A percentile compares a stretch with the other conserved stretches of the same genome.
These are phyloP conservation scores for Tagetes erecta DNA, from an alignment of 129 eudicot species.

Conservation along the genomic window DNA sequence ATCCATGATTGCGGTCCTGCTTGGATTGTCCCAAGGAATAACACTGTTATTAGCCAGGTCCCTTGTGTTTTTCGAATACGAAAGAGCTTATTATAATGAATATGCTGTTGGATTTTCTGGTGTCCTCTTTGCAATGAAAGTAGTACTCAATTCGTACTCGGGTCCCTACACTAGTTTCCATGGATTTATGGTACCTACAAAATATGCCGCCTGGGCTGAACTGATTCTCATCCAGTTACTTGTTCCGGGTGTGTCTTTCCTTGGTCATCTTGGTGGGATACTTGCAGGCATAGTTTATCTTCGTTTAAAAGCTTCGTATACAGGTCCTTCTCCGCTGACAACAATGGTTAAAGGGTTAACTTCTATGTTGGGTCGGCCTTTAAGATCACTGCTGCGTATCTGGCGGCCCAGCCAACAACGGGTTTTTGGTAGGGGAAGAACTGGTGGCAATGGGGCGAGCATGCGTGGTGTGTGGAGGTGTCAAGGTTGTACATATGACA, in stretches of 20 bases:
- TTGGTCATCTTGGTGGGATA: conserved; percentile 94
- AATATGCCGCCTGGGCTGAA: conserved; percentile 89
- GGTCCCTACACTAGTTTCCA: conserved; percentile 51
- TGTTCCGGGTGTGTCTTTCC: conserved; percentile 82
- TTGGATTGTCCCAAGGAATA: conserved; percentile 85
- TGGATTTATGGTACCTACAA: conserved; percentile 69
- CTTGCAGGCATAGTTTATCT: conserved; percentile 84
- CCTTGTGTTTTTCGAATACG: conserved; percentile 60
- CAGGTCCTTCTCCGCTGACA: conserved; percentile 47
- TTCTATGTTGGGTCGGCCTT: conserved; percentile 61
- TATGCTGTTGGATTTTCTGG: conserved; percentile 92
- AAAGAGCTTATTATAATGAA: conserved; percentile 66
- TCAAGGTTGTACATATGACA: conserved; percentile 71
- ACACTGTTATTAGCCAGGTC: conserved; percentile 73
- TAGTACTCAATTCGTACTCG: conserved; percentile 73
- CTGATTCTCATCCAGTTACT: conserved; percentile 75
- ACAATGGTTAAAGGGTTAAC: conserved; percentile 39
- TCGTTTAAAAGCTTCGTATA: conserved; percentile 31
- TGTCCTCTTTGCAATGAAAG: conserved; percentile 95
- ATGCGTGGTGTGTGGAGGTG: conserved; percentile 66
- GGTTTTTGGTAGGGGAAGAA: conserved; percentile 49
- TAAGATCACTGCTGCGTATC: conserved; percentile 37
- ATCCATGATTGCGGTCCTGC: conserved; percentile 68
- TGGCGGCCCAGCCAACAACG: conserved; percentile 30
- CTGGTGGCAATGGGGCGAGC: conserved; percentile 29